phyloP scores from a whole-genome alignment of 768 basidiomycete genomes.

The Leccinum subgranulosum region DNA sequence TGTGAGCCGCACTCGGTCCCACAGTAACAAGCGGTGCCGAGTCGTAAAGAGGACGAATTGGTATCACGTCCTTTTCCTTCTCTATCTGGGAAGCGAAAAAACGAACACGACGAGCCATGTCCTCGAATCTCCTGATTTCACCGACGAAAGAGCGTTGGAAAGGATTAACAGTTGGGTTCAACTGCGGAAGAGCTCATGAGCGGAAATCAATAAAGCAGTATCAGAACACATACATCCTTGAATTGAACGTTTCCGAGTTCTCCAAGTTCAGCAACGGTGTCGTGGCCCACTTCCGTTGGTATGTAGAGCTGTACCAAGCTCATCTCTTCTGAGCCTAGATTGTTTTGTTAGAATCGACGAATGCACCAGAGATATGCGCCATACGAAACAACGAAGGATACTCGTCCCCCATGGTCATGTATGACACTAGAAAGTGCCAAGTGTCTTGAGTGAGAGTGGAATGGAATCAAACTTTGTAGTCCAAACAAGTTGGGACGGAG shows the following conservation, averaged over 20 bases:
- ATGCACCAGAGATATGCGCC: not conserved
- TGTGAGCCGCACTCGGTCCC: constrained; percentile 90
- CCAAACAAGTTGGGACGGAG: no score
- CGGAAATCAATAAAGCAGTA: not conserved
- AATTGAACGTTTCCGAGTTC: constrained; percentile 96
- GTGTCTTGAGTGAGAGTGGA: not conserved
- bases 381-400: constrained; percentile 84
- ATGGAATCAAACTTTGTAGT: not conserved
- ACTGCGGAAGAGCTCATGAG: constrained; percentile 41
- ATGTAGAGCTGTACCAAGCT: constrained; percentile 96
- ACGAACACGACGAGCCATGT: constrained; percentile 91
- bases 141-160: constrained; percentile 98
- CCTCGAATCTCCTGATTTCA: constrained; percentile 92
- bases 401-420: constrained; percentile 60
- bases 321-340: constrained; percentile 92
- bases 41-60: constrained; percentile 82
- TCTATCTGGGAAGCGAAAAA: constrained; percentile 87
- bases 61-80: constrained; percentile 79
- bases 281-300: constrained; percentile 96
- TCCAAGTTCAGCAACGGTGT: constrained; percentile 92
- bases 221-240: constrained; percentile 74
- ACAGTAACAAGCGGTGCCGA: constrained; percentile 84
- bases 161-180: constrained; percentile 92
- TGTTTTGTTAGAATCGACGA: constrained; percentile 4
- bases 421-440: not conserved